Percentiles rank a stretch among this genome's conserved stretches.
Evolutionary conservation across 108 stramenopile genomes (phyloP).

Genomic region (Thalassiosira profunda): DNA sequence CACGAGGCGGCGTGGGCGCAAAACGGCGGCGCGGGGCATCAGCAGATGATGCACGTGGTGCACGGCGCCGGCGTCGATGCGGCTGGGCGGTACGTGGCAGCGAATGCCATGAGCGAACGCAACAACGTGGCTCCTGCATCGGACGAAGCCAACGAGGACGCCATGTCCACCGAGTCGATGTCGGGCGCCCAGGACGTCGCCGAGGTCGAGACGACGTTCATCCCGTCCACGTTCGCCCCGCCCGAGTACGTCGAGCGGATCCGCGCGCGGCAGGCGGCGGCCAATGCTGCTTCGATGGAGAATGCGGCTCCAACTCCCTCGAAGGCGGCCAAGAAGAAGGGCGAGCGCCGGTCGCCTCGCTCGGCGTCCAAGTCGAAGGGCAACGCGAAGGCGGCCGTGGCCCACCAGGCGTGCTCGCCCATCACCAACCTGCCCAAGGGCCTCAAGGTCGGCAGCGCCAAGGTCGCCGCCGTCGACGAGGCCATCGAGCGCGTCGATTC

Average conservation of each 20-base stretch:
- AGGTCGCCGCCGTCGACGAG: neutral
- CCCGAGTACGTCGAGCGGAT: conserved; percentile 24
- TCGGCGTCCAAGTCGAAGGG: neutral
- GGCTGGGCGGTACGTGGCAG: too few species aligned
- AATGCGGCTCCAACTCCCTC: conserved; percentile 4
- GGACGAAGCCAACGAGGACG: too few species aligned
- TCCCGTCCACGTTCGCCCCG: conserved; percentile 47
- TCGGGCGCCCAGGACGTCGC: neutral
- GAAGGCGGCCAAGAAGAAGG: conserved; percentile 10
- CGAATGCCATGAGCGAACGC: too few species aligned
- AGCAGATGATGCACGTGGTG: neutral
- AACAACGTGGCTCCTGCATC: too few species aligned
- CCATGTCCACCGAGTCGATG: neutral
- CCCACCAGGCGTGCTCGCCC: conserved; percentile 25
- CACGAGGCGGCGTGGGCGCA: conserved; percentile 1
- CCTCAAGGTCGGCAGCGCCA: neutral
- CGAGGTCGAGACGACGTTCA: neutral
- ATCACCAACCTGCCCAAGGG: conserved; percentile 1
- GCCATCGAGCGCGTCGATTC: neutral
- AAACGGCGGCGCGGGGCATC: neutral
- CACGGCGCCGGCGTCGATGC: neutral
- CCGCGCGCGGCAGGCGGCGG: conserved; percentile 6
- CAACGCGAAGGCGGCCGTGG: neutral
- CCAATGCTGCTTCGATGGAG: neutral
- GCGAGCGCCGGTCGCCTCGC: neutral